Evolutionary conservation across 345 rosid genomes (phyloP), one percentile per base, ranked within the genome.

Genomic region (Balakata baccata): DNA sequence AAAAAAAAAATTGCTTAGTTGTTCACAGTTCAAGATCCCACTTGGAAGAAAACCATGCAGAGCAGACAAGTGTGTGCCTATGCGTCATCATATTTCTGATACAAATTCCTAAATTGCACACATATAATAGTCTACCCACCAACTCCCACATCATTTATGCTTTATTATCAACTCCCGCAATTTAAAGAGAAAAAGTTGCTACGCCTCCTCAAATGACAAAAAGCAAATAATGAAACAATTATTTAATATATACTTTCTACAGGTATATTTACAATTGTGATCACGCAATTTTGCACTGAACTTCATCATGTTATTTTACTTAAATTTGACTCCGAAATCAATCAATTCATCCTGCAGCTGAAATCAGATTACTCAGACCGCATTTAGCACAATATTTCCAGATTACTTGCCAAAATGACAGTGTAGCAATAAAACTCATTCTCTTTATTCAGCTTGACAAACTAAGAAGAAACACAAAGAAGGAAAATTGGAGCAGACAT

Each of bases 11-110:
- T 39, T 43, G 25, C 41, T 7, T 41, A 37, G 57, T 76, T 68
- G 75, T 20, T 20, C 53, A 46, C 43, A 64, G 38, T 39, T 74
- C 69, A 72, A 49, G 41, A 61, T n/a, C 62, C 59, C 63, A 60
- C 20, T 20, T 18, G 50, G 73, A 49, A 47, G 49, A 18, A 43
- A 47, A 39, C 4, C n/a, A 77, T 51, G 58, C 34, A 64, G 7
- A 51, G 58, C 34, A 64, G 7, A 51, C 46, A 69, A 41, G 49
- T 10, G 14, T 39, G 58, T 38, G 39, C 57, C 58, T 29, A 57
- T 53, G 59, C 51, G 20, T 3, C 49, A 20, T 41, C 49, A 17
- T 39, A 18, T 47, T 41, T n/a, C 7, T 50, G 34, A 66, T n/a
- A 38, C 50, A 66, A 38, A 47, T 47, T 47, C 66, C 57, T 3